phyloP scores from a whole-genome alignment of 73 alveolate species.

The Paramecium biaurelia region DNA sequence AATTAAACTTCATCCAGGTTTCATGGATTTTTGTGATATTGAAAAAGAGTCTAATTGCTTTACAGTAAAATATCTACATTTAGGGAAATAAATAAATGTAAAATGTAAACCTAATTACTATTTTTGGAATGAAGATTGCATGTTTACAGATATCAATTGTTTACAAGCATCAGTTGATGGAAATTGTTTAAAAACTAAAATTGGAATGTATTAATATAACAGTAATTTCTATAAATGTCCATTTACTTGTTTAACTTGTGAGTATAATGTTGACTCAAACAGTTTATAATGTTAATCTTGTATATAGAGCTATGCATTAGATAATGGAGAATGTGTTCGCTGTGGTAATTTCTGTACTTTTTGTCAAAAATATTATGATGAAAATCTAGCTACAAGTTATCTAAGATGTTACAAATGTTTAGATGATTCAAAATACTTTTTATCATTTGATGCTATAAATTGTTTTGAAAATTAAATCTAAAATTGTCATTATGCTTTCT shows the following conservation, averaged over 20 bases:
- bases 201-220: neutral
- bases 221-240: neutral
- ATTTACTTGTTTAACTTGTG: neutral
- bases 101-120: neutral
- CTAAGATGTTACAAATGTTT: neutral
- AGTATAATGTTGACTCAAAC: neutral
- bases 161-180: neutral
- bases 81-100: neutral
- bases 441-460: neutral
- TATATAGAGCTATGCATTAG: neutral
- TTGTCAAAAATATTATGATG: neutral
- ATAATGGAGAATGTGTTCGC: neutral
- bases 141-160: neutral
- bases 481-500: neutral
- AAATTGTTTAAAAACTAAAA: neutral
- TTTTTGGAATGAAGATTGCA: neutral
- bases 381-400: neutral
- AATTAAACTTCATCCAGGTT: neutral
- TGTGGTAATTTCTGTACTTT: neutral
- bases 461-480: neutral
- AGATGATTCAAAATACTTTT: neutral
- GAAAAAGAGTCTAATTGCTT: neutral
- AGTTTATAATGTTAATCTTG: neutral
- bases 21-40: neutral
- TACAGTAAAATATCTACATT: neutral